Evolutionary conservation across 2,329 filamentous ascomycete genomes (phyloP).

Genomic region (Coniochaeta ligniaria): DNA sequence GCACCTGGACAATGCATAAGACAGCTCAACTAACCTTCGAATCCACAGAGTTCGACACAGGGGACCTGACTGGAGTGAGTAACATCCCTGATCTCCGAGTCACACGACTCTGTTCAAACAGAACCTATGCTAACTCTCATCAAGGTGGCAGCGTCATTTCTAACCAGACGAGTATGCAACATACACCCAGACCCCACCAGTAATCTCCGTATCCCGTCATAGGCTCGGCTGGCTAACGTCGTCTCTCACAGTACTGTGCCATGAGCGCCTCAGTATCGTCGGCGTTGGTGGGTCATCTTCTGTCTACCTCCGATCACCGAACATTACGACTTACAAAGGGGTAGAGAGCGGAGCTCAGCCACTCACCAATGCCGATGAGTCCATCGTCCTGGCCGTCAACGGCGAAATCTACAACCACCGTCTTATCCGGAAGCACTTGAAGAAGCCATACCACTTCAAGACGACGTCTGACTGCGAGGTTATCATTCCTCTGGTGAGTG

Average conservation of each 20-base stretch:
- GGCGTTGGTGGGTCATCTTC: slow-evolving; percentile 66
- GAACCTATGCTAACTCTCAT: slow-evolving; percentile 19
- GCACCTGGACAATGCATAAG: slow-evolving; percentile 12
- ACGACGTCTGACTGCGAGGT: slow-evolving; percentile 98
- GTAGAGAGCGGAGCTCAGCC: slow-evolving; percentile 92
- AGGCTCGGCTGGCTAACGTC: slow-evolving; percentile 17
- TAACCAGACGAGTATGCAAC: slow-evolving; percentile 80
- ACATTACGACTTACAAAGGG: slow-evolving; percentile 14
- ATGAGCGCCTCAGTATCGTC: slow-evolving; percentile 96
- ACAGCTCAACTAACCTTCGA: slow-evolving; percentile 29
- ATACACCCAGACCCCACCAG: neutral
- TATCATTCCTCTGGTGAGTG: slow-evolving; percentile 85
- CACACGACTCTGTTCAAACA: slow-evolving; percentile 7
- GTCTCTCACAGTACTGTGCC: slow-evolving; percentile 66
- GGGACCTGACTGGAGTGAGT: slow-evolving; percentile 97
- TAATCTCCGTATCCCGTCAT: neutral
- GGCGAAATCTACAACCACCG: slow-evolving; percentile 99
- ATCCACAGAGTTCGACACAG: slow-evolving; percentile 76
- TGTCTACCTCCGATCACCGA: slow-evolving; percentile 10
- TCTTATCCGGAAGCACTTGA: slow-evolving; percentile 80
- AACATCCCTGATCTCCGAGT: slow-evolving; percentile 11
- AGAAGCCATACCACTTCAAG: slow-evolving; percentile 89
- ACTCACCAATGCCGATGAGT: slow-evolving; percentile 83
- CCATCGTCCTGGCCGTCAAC: slow-evolving; percentile 90
- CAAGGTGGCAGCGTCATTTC: slow-evolving; percentile 80